Percentiles rank a stretch among this genome's conserved stretches.
These are phyloP conservation scores for Colletotrichum sp. DNA, from an alignment of 2,329 filamentous ascomycete genomes.

Conservation along the genomic window DNA sequence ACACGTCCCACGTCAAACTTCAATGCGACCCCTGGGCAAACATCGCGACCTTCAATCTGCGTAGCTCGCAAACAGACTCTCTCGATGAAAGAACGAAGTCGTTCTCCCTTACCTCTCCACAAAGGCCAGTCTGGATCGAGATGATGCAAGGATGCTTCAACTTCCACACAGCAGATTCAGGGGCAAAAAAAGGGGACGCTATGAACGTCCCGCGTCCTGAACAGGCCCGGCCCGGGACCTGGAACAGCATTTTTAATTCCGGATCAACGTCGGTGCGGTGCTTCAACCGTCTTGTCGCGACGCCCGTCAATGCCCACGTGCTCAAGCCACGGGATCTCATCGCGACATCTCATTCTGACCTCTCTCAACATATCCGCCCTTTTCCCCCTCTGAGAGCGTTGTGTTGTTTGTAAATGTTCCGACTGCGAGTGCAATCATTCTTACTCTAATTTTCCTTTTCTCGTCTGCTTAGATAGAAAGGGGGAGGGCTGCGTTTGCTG, in stretches of 20 bases:
- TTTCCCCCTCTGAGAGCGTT: not conserved
- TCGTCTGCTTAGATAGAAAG: not conserved
- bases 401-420: not conserved
- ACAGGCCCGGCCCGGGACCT: not conserved
- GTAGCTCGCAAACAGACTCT: not conserved
- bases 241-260: not conserved
- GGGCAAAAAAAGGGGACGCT: not conserved
- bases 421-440: not conserved
- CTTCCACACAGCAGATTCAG: not conserved
- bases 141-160: not conserved
- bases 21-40: not conserved
- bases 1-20: not conserved
- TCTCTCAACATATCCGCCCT: not conserved
- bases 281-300: not conserved
- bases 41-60: not conserved
- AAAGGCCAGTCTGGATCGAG: not conserved
- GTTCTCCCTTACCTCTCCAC: not conserved
- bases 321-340: not conserved
- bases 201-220: conserved; percentile 3
- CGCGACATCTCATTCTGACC: not conserved
- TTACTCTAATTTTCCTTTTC: not conserved
- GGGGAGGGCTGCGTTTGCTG: not conserved
- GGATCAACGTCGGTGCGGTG: conserved; percentile 17
- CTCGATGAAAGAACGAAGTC: not conserved
- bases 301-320: conserved; percentile 1